Base-by-base conservation (phyloP, 1,139 yeast genomes). In the Entelexis paramagnoliae region DNA sequence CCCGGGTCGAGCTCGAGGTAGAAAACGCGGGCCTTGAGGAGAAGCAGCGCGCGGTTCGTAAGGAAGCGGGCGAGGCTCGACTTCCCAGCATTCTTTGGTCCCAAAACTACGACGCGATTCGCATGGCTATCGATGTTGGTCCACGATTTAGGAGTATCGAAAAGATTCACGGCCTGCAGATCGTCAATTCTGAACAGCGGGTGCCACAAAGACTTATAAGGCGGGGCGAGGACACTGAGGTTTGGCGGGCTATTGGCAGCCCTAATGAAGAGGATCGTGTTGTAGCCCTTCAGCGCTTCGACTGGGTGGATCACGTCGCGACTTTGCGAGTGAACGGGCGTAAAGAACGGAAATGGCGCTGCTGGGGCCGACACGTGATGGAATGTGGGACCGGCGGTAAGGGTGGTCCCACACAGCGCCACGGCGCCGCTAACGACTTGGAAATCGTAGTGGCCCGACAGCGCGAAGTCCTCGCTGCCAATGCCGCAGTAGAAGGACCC, bases 1-100 rank as follows among this genome's bases (percentile, higher is more conserved):
- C 96, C 96, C 0, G 96, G 96, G 64, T 91, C 98, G 3, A 88
- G 65, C 62, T 91, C 97, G 32, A 91, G 60, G 48, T 80, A 76
- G 30, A 75, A 72, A 49, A 68, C 66, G 13, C 47, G 47, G 24
- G 33, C 17, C 13, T 44, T 33, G 2, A 24, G 40, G 11, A 34
- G 40, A 3, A 34, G 40, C 13, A 34, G 10, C 2, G 40, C 47
- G 13, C 40, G 28, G 66, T 87, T 87, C 7, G 77, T 53, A 8
- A 88, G 63, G 11, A 76, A 61, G 57, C 79, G 75, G 16, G 81
- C 67, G 45, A 86, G 72, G 0, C 95, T 82, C 0, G 96, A 83
- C 63, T 89, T 89, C 1, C 97, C 97, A 1, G 88, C 76, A 56
- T 84, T 83, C 63, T 87, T 88, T 14, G 81, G 75, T 1, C 88